These are phyloP conservation scores for Cephalotrichum gorgonifer DNA, from an alignment of 2,329 filamentous ascomycete species.

Conservation along the genomic window DNA sequence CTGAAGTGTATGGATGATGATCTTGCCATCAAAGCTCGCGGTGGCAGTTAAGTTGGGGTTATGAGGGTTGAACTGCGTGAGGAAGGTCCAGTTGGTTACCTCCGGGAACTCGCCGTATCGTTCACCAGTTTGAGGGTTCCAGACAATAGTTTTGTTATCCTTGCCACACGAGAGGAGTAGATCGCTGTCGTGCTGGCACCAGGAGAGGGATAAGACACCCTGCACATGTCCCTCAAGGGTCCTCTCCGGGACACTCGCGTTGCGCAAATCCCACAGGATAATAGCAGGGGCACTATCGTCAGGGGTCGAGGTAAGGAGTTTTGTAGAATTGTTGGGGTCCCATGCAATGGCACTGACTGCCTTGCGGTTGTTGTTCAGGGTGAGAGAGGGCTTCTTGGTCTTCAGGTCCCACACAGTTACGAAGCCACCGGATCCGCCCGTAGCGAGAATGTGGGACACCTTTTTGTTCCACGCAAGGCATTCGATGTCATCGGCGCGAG, in stretches of 20 bases:
- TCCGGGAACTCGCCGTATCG: constrained; percentile 87
- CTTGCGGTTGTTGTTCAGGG: constrained; percentile 90
- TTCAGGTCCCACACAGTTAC: constrained; percentile 98
- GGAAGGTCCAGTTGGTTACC: constrained; percentile 98
- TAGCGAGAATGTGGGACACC: constrained; percentile 91
- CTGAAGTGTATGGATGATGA: constrained; percentile 85
- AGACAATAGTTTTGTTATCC: constrained; percentile 89
- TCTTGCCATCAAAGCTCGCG: constrained; percentile 94
- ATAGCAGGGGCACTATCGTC: constrained; percentile 84
- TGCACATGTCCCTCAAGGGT: constrained; percentile 88
- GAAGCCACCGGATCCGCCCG: constrained; percentile 84
- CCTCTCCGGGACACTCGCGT: constrained; percentile 88
- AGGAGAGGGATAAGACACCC: constrained; percentile 85
- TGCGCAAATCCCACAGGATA: constrained; percentile 86
- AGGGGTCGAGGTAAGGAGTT: constrained; percentile 84
- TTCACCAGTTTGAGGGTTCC: constrained; percentile 90
- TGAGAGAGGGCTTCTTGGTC: constrained; percentile 93
- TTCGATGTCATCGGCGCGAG: constrained; percentile 88
- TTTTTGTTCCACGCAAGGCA: constrained; percentile 98
- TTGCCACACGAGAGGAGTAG: constrained; percentile 89
- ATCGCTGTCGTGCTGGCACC: constrained; percentile 86
- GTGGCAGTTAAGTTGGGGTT: constrained; percentile 90
- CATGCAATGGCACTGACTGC: constrained; percentile 91
- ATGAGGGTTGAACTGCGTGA: constrained; percentile 85
- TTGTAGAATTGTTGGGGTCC: constrained; percentile 93